phyloP scores from a whole-genome alignment of 805 yeast species.

The Candida vaughaniae region DNA sequence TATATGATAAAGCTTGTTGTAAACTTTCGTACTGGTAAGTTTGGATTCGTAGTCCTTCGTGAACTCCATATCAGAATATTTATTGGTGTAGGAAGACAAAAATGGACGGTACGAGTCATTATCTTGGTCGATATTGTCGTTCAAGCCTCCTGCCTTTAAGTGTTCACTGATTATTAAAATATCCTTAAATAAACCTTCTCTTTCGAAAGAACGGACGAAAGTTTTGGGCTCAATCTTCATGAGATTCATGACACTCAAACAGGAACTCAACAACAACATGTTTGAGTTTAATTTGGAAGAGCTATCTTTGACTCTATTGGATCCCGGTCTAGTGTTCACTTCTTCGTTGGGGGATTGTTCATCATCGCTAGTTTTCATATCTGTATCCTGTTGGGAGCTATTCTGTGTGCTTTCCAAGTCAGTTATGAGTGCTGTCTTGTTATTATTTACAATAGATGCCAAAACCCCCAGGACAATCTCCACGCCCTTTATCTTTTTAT shows the following conservation, averaged over 20 bases:
- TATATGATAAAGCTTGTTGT: constrained; percentile 14
- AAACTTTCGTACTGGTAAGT: constrained; percentile 17
- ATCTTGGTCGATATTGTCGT: constrained; percentile 11
- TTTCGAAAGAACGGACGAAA: constrained; percentile 52
- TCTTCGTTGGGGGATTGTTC: constrained; percentile 3
- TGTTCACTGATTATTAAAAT: constrained; percentile 32
- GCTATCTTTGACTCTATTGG: constrained; percentile 13
- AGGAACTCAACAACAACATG: constrained; percentile 48
- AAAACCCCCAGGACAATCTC: constrained; percentile 46
- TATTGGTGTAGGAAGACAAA: constrained; percentile 19
- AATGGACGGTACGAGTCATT: constrained; percentile 14
- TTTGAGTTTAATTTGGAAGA: constrained; percentile 28
- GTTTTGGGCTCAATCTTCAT: constrained; percentile 11
- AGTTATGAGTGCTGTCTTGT: constrained; percentile 28
- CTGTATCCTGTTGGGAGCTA: constrained; percentile 5
- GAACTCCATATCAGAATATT: constrained; percentile 31
- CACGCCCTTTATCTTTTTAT: constrained; percentile 28
- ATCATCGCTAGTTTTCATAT: constrained; percentile 4
- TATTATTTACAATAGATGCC: constrained; percentile 62
- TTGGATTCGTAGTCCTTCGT: constrained; percentile 24
- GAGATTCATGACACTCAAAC: constrained; percentile 12
- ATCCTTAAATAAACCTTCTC: constrained; percentile 72
- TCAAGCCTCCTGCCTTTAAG: constrained; percentile 12
- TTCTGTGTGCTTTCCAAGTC: constrained; percentile 6
- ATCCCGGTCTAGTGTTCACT: background rate